phyloP scores from a whole-genome alignment of 2,329 filamentous ascomycete genomes.

The Claviceps sorghi region DNA sequence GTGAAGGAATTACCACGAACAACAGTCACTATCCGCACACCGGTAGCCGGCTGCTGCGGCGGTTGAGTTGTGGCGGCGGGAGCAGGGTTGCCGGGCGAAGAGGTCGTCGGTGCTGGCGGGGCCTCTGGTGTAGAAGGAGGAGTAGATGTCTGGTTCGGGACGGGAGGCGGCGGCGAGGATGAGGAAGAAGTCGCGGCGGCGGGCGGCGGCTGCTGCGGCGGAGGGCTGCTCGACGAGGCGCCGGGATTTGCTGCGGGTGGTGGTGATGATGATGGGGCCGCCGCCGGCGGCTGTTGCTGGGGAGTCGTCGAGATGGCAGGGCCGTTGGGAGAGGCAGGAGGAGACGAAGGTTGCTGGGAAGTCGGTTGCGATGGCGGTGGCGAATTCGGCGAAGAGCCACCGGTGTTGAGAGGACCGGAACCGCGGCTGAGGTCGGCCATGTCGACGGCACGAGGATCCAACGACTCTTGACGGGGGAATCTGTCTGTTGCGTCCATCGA shows the following conservation, averaged over 20 bases:
- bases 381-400: slow-evolving; percentile 4
- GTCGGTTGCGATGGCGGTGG: not conserved
- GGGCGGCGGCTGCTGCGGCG: not conserved
- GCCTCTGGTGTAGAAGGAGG: not conserved
- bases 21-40: slow-evolving; percentile 13
- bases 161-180: not conserved
- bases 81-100: slow-evolving; percentile 1
- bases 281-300: not conserved
- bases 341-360: not conserved
- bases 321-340: not conserved
- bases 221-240: not conserved
- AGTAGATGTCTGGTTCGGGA: not conserved
- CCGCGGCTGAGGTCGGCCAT: slow-evolving; percentile 2
- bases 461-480: not conserved
- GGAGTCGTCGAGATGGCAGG: not conserved
- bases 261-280: not conserved
- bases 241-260: not conserved
- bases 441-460: slow-evolving; percentile 1
- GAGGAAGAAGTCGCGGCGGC: not conserved
- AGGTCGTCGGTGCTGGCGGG: slow-evolving; percentile 6
- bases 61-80: slow-evolving; percentile 4
- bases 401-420: slow-evolving; percentile 13
- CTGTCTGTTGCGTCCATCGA: slow-evolving; percentile 17
- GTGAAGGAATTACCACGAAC: slow-evolving; percentile 9
- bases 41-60: slow-evolving; percentile 6